Evolutionary conservation across 345 rosid genomes (phyloP), one percentile per base, ranked within the genome.

Genomic region (Corchorus olitorius): DNA sequence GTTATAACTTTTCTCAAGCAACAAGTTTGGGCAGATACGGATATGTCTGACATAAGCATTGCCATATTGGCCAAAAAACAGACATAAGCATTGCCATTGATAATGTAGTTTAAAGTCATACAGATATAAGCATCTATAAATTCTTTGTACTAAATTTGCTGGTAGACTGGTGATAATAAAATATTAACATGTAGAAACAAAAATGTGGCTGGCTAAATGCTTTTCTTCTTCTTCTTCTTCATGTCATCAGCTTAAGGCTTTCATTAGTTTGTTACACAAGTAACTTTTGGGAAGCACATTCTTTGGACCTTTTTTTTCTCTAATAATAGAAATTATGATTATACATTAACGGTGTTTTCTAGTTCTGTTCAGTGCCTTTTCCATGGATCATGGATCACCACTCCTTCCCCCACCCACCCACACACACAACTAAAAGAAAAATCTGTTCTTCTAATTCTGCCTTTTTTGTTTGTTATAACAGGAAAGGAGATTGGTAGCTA

Each of bases 401-500:
- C 22, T 67, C 20, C 33, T 59, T 59, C 27, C 19, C 43, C 68
- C 41, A 1, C 33, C 65, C 69, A 6, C 43, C 43, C 43, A 39
- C 43, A 39, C 43, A 39, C 43, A 39, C 43, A 39, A 39, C 27
- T 27, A 27, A 27, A 27, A 27, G 27, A 1, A 27, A 27, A 27
- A 27, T 27, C 27, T 1, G 1, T 39, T 39, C 14, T 2, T 70
- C 70, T 11, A 65, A 80, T 70, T 82, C 60, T 50, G 5, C 41
- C 64, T 58, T 65, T 45, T 12, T 34, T n/a, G 27, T 43, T 63
- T 62, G 8, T 66, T 55, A 82, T 64, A 55, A 61, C 84, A 96
- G 99, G 98, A 41, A 93, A 91, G 81, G 90, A 89, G 74, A 80
- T 50, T 61, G 80, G 91, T 75, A 87, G 90, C 88, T 93, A 91